Evolutionary conservation across 495 filamentous ascomycete species (phyloP), one percentile per base, ranked within the genome.

Genomic region (Lasiosphaeria ovina): DNA sequence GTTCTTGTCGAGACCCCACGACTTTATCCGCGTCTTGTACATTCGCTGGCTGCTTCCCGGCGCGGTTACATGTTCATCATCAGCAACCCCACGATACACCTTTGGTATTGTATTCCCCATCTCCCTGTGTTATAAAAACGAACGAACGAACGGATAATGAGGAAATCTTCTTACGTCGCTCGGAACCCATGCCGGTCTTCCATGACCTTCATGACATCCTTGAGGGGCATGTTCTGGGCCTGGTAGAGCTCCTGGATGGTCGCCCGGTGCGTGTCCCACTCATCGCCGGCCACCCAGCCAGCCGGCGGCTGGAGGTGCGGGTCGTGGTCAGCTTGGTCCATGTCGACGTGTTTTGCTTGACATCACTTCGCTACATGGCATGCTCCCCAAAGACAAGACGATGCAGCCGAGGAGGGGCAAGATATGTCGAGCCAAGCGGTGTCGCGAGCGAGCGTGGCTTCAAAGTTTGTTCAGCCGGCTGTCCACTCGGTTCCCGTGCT

Each of bases 1-100:
- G 49, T 76, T 75, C 58, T 76, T 75, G 45, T 74, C 69, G 47
- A 75, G 61, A 3, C 69, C 60, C 73, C 74, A 76, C 31, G 67
- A 55, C 38, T 66, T 67, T 45, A 74, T 71, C 14, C 73, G 63
- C 7, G 67, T 70, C 40, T 76, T 76, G 61, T 75, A 75, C 73
- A 75, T 76, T 57, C 71, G 63, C 32, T 55, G 58, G 32, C 72
- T 75, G 52, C 7, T 47, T 9, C 16, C 44, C 5, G 44, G 44
- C 4, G 12, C 11, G 32, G 3, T 12, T 10, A 10, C 6, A 35
- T 51, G 35, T 47, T 55, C 38, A 51, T 34, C 51, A 60, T 48
- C 31, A 33, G 38, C 14, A 24, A 24, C 35, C 8, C 38, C 16
- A 12, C 16, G 54, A 11, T 54, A 17, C 34, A 51, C 31, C 10